These are phyloP conservation scores for Solanum virginianum DNA, from an alignment of 257 asterid species.

Conservation along the genomic window DNA sequence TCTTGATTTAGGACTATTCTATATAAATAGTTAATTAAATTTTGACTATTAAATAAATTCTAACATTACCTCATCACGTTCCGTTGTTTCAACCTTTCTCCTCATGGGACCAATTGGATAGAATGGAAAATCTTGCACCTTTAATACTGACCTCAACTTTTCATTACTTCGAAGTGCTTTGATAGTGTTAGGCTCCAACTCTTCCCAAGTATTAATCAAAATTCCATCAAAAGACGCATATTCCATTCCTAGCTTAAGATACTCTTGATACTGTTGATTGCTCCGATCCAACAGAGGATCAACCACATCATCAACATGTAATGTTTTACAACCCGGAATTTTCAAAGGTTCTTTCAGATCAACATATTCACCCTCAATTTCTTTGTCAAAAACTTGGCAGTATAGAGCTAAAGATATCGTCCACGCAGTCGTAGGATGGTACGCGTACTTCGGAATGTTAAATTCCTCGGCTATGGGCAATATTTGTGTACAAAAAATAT, in stretches of 20 bases:
- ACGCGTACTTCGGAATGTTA: not conserved
- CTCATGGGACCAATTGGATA: slow-evolving; percentile 7
- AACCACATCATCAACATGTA: not conserved
- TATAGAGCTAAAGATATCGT: not conserved
- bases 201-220: slow-evolving; percentile 6
- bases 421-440: slow-evolving; percentile 6
- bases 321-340: slow-evolving; percentile 7
- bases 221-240: not conserved
- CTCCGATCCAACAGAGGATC: slow-evolving; percentile 8
- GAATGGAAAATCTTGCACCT: not conserved
- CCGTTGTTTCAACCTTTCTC: not conserved
- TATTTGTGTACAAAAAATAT: not conserved
- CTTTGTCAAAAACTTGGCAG: slow-evolving; percentile 3
- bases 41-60: too few species aligned
- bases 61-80: not conserved
- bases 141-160: not conserved
- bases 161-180: slow-evolving; percentile 1
- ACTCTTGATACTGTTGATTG: not conserved
- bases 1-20: too few species aligned
- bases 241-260: not conserved
- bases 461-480: slow-evolving; percentile 1
- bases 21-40: too few species aligned
- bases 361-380: slow-evolving; percentile 1
- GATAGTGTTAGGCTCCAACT: not conserved
- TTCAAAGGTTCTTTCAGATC: slow-evolving; percentile 1